Evolutionary conservation across 805 yeast species (phyloP), one percentile per base, ranked within the genome.

Genomic region (Metschnikowia anglica): DNA sequence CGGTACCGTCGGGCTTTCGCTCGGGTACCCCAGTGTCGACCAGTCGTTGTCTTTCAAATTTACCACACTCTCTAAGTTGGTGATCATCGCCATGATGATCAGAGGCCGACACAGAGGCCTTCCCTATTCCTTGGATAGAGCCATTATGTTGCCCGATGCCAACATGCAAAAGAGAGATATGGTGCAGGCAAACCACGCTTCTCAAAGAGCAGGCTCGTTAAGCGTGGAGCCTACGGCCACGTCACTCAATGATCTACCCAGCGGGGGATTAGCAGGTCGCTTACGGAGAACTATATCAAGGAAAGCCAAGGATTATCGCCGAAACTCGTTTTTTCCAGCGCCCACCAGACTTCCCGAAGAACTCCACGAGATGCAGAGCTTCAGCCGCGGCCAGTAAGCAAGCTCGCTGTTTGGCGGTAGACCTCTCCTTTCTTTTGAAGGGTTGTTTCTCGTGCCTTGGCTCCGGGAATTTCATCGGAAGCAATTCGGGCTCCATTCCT

Each of bases 41-140:
- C 72, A 88, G 6, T 87, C 97, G 1, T 78, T 93, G 36, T 75
- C 84, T 13, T 88, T 79, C 0, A 78, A 83, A 57, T 88, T 91
- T 60, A 76, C 77, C 16, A 73, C 75, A 0, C 55, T 91, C 6
- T 85, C 96, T 1, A 93, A 93, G 58, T 70, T 93, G 34, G 87
- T 91, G 2, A 81, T 93, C 28, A 81, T 88, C 50, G 91, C 89
- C 4, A 80, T 89, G 84, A 81, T 93, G 85, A 76, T 93, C 34
- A 80, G 99, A 68, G 98, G 99, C 8, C 76, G 97, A 46, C 97
- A 90, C 58, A 87, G 99, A 76, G 98, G 98, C 27, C 72, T 93
- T 46, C 99, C 99, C 1, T 89, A 91, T 59, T 72, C 90, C 0
- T 76, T 93, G 44, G 99, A 93, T 65, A 80, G 99, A 60, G 98